These are phyloP conservation scores for Arachis hypogaea DNA, from an alignment of 306 rosid species.

Conservation along the genomic window DNA sequence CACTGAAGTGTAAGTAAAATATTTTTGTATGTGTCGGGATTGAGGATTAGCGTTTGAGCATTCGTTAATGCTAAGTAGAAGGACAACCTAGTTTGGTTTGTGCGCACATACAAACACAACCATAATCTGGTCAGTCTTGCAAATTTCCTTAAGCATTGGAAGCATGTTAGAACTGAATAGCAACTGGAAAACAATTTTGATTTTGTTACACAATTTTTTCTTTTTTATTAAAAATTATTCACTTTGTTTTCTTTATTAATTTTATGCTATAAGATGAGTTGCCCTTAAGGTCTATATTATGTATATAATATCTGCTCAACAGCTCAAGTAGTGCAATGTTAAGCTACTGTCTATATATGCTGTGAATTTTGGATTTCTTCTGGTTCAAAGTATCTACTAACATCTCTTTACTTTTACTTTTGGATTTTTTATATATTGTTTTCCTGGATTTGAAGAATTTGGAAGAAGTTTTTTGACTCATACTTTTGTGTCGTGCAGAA, in stretches of 20 bases:
- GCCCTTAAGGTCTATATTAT: neutral
- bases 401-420: neutral
- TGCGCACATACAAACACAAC: no score
- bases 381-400: neutral
- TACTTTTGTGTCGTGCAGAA: slow-evolving; percentile 46
- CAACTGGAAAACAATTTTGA: neutral
- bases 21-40: no score
- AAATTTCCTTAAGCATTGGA: no score
- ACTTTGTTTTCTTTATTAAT: neutral
- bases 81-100: no score
- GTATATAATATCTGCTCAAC: neutral
- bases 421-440: neutral
- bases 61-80: no score
- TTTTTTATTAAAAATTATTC: neutral
- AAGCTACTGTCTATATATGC: neutral
- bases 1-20: no score
- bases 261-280: neutral
- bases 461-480: slow-evolving; percentile 12
- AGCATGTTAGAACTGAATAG: no score
- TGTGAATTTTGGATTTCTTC: neutral
- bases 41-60: no score
- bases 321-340: neutral
- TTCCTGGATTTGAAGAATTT: slow-evolving; percentile 5
- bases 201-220: neutral
- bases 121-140: no score